Percentiles rank a stretch among this genome's conserved stretches.
phyloP scores from a whole-genome alignment of 2,329 filamentous ascomycete species.

The Atkinsonella hypoxylon region DNA sequence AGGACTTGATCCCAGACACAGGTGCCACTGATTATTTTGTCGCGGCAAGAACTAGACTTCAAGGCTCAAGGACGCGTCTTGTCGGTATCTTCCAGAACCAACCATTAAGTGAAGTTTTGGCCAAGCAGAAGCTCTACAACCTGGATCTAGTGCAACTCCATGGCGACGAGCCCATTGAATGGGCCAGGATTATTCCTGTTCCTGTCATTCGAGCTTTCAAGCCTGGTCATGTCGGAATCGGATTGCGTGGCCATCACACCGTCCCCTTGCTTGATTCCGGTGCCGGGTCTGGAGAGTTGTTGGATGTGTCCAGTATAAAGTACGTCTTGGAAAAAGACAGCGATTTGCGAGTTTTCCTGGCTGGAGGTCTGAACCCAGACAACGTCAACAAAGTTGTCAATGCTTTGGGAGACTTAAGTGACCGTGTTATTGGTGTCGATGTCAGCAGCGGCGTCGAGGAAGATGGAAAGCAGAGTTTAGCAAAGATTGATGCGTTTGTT shows the following conservation, averaged over 20 bases:
- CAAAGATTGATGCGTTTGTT: constrained; percentile 73
- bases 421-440: constrained; percentile 70
- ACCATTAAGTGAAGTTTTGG: constrained; percentile 67
- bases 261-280: constrained; percentile 81
- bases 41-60: constrained; percentile 33
- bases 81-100: constrained; percentile 95
- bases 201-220: constrained; percentile 83
- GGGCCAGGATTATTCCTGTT: constrained; percentile 78
- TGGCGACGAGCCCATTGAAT: constrained; percentile 84
- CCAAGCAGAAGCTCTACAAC: constrained; percentile 60
- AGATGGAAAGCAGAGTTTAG: constrained; percentile 65
- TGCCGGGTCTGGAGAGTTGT: constrained; percentile 65
- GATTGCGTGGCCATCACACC: constrained; percentile 66
- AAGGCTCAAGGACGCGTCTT: constrained; percentile 54
- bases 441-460: constrained; percentile 90
- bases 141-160: constrained; percentile 91
- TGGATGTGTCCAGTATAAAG: constrained; percentile 62
- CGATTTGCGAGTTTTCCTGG: constrained; percentile 66
- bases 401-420: constrained; percentile 45
- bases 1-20: constrained; percentile 16
- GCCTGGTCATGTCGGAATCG: constrained; percentile 60
- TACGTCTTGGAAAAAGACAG: constrained; percentile 52
- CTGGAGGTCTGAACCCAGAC: constrained; percentile 69
- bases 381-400: constrained; percentile 62
- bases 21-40: constrained; percentile 59